These are phyloP conservation scores for Cylindrotheca fusiformis DNA, from an alignment of 108 stramenopile genomes.

Conservation along the genomic window DNA sequence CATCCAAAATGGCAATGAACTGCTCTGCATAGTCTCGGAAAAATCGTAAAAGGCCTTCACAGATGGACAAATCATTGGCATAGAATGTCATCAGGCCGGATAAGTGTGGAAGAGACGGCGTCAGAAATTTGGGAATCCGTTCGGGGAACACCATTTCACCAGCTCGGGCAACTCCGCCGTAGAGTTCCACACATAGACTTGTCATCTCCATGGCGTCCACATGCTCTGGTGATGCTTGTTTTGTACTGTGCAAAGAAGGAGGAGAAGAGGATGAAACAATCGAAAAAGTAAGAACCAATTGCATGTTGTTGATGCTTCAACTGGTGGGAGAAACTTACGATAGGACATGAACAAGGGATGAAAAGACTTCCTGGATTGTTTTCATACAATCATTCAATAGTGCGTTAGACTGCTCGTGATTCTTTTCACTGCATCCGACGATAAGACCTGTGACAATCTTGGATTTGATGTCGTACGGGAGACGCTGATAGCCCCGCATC, in stretches of 20 bases:
- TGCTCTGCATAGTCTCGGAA: constrained; percentile 85
- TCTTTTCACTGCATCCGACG: constrained; percentile 63
- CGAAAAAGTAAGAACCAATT: neutral
- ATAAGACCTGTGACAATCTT: constrained; percentile 61
- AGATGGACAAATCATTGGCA: constrained; percentile 75
- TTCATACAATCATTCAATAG: constrained; percentile 60
- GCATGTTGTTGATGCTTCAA: neutral
- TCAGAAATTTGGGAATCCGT: constrained; percentile 71
- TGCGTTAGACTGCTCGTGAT: constrained; percentile 42
- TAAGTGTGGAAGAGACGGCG: constrained; percentile 66
- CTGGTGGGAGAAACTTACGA: constrained; percentile 32
- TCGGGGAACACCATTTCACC: constrained; percentile 75
- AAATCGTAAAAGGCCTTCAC: constrained; percentile 59
- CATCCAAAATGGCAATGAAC: constrained; percentile 66
- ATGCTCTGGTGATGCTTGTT: constrained; percentile 43
- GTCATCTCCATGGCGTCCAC: constrained; percentile 69
- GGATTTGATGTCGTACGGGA: constrained; percentile 69
- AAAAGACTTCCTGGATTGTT: constrained; percentile 61
- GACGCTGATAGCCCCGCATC: constrained; percentile 65
- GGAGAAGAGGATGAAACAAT: constrained; percentile 6
- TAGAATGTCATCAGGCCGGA: constrained; percentile 76
- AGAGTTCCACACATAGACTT: constrained; percentile 70
- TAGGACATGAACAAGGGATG: constrained; percentile 59
- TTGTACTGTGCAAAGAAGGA: constrained; percentile 29
- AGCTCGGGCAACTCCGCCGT: constrained; percentile 68